phyloP scores from a whole-genome alignment of 306 rosid species.

The Abrus pulchellus region DNA sequence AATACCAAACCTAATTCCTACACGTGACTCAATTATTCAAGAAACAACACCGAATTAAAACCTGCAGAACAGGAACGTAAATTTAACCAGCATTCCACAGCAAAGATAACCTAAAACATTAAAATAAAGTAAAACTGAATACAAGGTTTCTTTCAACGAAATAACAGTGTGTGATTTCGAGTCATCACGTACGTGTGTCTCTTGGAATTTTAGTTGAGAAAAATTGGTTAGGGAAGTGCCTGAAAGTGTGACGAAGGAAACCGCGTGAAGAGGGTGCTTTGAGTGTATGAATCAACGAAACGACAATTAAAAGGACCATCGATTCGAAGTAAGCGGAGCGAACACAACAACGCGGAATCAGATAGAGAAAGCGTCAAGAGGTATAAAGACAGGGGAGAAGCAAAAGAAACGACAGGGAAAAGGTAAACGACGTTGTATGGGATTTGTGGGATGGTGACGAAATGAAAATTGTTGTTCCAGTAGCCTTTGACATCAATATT shows the following conservation, averaged over 20 bases:
- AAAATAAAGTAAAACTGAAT: background rate
- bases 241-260: conserved; percentile 32
- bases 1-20: conserved; percentile 39
- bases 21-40: conserved; percentile 16
- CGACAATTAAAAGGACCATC: conserved; percentile 13
- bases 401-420: background rate
- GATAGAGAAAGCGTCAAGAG: conserved; percentile 10
- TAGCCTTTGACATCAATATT: too few relatives aligned
- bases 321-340: conserved; percentile 30
- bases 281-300: conserved; percentile 17
- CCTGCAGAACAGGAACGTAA: conserved; percentile 24
- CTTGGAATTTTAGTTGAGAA: background rate
- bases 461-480: too few relatives aligned
- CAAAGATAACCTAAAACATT: conserved; percentile 29
- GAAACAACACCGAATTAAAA: conserved; percentile 24
- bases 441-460: conserved; percentile 25
- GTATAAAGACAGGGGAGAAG: background rate
- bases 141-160: background rate
- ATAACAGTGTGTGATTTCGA: background rate
- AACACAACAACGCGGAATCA: conserved; percentile 2
- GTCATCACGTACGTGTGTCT: background rate
- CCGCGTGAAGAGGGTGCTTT: background rate
- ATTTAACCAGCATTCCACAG: background rate
- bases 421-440: conserved; percentile 46
- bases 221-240: background rate